These are phyloP conservation scores for Yarrowia sp. DNA, from an alignment of 805 yeast genomes.

Conservation along the genomic window DNA sequence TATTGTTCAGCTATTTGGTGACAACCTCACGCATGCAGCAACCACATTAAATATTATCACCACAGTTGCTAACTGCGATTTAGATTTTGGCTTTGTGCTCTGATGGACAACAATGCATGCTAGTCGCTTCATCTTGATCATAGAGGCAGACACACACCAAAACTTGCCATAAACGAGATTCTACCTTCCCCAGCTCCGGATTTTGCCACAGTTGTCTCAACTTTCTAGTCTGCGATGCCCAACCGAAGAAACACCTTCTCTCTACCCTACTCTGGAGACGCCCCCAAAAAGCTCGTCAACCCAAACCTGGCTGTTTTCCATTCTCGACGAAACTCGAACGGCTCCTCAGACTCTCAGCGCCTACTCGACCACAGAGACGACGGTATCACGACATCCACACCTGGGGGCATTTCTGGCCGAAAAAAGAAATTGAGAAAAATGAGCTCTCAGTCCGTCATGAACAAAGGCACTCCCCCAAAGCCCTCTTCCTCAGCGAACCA, in stretches of 20 bases:
- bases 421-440: background rate
- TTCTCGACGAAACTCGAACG: conserved; percentile 19
- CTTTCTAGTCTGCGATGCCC: background rate
- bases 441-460: background rate
- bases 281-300: conserved; percentile 10
- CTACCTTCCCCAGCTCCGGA: background rate
- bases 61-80: conserved; percentile 1
- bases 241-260: conserved; percentile 22
- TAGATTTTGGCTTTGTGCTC: conserved; percentile 10
- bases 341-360: conserved; percentile 13
- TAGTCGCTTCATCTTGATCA: background rate
- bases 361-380: conserved; percentile 18
- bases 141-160: background rate
- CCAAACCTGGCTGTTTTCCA: conserved; percentile 13
- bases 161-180: background rate
- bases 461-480: background rate
- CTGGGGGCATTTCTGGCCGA: background rate
- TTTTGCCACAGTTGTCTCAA: background rate
- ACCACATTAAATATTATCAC: conserved; percentile 2
- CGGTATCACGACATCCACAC: background rate
- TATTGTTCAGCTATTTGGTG: background rate
- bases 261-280: conserved; percentile 16
- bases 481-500: background rate
- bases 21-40: conserved; percentile 2
- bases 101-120: conserved; percentile 11